A percentile compares a stretch with the other conserved stretches of the same genome.
phyloP scores from a whole-genome alignment of 176 grass and related monocot species.

The Dendrocalamus sinicus region DNA sequence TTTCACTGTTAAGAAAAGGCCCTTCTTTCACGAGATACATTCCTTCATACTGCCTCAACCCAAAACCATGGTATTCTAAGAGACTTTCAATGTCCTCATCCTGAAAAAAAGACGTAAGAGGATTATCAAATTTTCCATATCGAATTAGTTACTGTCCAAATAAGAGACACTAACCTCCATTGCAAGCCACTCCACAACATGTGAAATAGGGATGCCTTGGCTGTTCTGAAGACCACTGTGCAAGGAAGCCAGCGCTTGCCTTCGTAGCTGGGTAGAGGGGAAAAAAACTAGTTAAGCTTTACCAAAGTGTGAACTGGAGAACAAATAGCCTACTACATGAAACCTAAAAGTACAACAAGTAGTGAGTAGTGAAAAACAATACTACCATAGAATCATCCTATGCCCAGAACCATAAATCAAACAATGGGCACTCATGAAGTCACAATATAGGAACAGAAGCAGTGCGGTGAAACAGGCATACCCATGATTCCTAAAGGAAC shows the following conservation, averaged over 20 bases:
- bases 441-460: not conserved
- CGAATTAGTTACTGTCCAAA: not conserved
- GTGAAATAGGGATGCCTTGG: conserved; percentile 89
- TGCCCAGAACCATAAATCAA: not conserved
- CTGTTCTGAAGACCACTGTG: conserved; percentile 82
- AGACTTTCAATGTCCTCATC: conserved; percentile 74
- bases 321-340: conserved; percentile 34
- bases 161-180: conserved; percentile 69
- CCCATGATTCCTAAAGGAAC: not conserved
- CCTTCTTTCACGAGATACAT: conserved; percentile 87
- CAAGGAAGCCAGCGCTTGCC: conserved; percentile 82
- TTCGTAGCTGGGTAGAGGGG: conserved; percentile 75
- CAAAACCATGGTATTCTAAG: conserved; percentile 82
- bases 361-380: not conserved
- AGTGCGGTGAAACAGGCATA: not conserved
- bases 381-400: conserved; percentile 4
- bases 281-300: conserved; percentile 39
- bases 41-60: conserved; percentile 78
- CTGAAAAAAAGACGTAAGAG: conserved; percentile 49
- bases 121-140: conserved; percentile 1
- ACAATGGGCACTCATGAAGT: not conserved
- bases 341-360: conserved; percentile 9
- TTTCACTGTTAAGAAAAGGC: conserved; percentile 72
- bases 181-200: conserved; percentile 73
- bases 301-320: conserved; percentile 36